These are phyloP conservation scores for Didymella pomorum DNA, from an alignment of 2,329 filamentous ascomycete genomes.

Conservation along the genomic window DNA sequence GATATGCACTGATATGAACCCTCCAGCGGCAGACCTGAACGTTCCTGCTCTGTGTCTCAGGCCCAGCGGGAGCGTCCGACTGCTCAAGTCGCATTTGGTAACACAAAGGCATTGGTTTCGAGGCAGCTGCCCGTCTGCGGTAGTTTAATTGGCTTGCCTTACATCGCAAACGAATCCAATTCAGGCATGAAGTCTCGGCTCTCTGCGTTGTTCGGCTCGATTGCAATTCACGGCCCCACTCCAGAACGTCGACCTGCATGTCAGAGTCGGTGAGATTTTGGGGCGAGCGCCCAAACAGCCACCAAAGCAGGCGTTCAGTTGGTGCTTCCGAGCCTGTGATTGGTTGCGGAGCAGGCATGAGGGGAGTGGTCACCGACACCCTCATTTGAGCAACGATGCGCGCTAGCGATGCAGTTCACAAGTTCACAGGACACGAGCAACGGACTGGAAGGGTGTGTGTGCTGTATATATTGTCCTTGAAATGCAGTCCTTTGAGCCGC, in stretches of 20 bases:
- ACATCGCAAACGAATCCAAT: constrained; percentile 30
- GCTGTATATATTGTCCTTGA: constrained; percentile 30
- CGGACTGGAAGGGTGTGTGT: constrained; percentile 16
- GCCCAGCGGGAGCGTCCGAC: constrained; percentile 10
- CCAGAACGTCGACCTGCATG: constrained; percentile 28
- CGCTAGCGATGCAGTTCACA: constrained; percentile 13
- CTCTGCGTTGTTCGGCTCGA: constrained; percentile 47
- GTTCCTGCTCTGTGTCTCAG: background rate
- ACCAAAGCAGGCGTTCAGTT: constrained; percentile 23
- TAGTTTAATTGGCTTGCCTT: constrained; percentile 33
- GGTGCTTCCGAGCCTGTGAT: constrained; percentile 12
- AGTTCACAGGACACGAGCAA: constrained; percentile 22
- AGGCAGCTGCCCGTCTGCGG: constrained; percentile 31
- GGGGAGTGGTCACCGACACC: constrained; percentile 21
- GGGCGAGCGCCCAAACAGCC: constrained; percentile 13
- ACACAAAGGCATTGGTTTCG: constrained; percentile 35
- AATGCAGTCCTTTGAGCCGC: constrained; percentile 36
- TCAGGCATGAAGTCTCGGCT: constrained; percentile 36
- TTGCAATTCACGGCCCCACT: constrained; percentile 32
- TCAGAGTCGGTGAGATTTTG: constrained; percentile 45
- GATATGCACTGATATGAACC: background rate
- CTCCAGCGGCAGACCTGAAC: background rate
- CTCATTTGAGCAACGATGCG: constrained; percentile 17
- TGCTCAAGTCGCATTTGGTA: constrained; percentile 7
- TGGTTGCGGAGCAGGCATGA: constrained; percentile 22